Base-by-base conservation (phyloP, 208 protist genomes). In the Phytomonas sp. region DNA sequence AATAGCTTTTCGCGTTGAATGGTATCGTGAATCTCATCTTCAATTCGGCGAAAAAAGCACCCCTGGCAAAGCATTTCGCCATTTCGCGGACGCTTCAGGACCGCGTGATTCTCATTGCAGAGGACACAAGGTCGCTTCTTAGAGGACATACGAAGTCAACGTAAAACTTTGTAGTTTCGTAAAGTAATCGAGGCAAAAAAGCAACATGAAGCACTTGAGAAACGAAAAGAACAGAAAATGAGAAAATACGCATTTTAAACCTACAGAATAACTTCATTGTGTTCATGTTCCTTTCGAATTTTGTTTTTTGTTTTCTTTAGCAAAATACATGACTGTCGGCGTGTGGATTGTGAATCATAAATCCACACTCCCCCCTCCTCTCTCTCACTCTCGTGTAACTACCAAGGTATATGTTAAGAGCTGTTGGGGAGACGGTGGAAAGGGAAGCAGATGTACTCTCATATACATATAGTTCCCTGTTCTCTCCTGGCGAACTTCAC, bases 31-130 rank as follows among this genome's bases (percentile, higher is more conserved):
- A 99, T 89, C 75, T 99, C 97, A 19, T 68, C 75, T 75, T 99
- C 97, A 70, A 99, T 98, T 0, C 93, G 71, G 5, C 72, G 40
- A 62, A 97, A 98, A 75, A 99, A 99, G 76, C 98, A 99, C 67
- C 85, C 84, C 42, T 86, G 86, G 74, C 98, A 99, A 19, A 99
- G 74, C 30, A 97, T 70, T 59, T 91, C 63, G 0, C 86, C 89
- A 59, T 89, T 94, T 66, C 92, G 95, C 10, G 97, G 96, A 19
- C 97, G 83, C 71, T 96, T 96, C 45, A 98, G 63, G 19, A 83
- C 79, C 8, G 87, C 88, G 29, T 79, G 77, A 23, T 74, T 71
- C 19, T 63, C 75, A 52, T 73, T 12, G 69, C 92, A 97, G 29
- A 66, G 74, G n/a, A 62, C 66, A 60, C 92, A 97, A 23, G 83